Base-by-base conservation (phyloP, 192 early-diverging fungal genomes). In the Coemansia sp. region DNA sequence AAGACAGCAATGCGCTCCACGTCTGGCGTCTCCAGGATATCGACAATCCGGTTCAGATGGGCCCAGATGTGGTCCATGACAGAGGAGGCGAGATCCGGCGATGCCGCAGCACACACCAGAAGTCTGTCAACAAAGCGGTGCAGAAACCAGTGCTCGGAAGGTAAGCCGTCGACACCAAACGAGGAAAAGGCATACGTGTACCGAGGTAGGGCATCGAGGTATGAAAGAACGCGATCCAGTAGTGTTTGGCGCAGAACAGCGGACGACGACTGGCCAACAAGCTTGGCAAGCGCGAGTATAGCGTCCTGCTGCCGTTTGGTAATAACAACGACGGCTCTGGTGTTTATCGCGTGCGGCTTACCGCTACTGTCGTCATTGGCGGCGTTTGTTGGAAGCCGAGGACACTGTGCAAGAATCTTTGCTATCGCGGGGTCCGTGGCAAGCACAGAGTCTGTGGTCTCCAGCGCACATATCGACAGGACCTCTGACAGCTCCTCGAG, bases 401-500 rank as follows among this genome's bases (percentile, higher is more conserved):
- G 78, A 41, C 75, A 77, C 54, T 85, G 81, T 21, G 66, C 72
- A 9, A 80, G 61, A 10, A 74, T 54, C 18, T 63, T 65, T 43
- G 62, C 47, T 21, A 75, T 63, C 0, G 58, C 71, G 0, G 76
- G 60, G 64, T 83, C 77, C 8, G 39, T 23, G 45, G 32, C 67
- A 47, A 64, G 37, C 18, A 56, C 64, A 21, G 59, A 37, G 42
- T 21, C 42, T 38, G 58, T 39, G 1, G 64, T 37, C 11, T 54
- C 6, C n/a, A 59, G 18, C 18, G 62, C 67, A 38, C 60, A 69
- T 16, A 66, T 48, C 19, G 72, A 69, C 19, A 83, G 72, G 5
- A 75, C 69, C 57, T 59, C 58, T 8, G 81, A 75, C n/a, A 83
- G 73, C 70, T 83, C 81, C 60, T 83, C 81, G 58, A 83, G 73